A percentile compares a stretch with the other conserved stretches of the same genome.
These are phyloP conservation scores for Meira nashicola DNA, from an alignment of 1,284 basidiomycete genomes.

Conservation along the genomic window DNA sequence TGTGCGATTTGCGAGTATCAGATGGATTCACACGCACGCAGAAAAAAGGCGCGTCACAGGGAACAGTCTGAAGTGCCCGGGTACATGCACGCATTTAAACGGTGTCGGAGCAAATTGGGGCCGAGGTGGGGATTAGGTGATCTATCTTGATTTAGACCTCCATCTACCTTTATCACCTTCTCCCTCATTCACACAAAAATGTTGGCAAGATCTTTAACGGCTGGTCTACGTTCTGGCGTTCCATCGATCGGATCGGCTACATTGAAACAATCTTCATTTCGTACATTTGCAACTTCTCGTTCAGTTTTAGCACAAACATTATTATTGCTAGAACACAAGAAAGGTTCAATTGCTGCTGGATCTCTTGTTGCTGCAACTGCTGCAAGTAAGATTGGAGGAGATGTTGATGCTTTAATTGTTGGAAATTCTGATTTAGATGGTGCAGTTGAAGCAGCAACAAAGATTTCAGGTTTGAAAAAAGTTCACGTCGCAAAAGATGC, in stretches of 20 bases:
- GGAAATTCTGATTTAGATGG: conserved; percentile 68
- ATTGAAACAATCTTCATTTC: not conserved
- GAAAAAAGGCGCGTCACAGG: too few relatives aligned
- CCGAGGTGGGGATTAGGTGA: too few relatives aligned
- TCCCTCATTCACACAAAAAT: not conserved
- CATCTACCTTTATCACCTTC: not conserved
- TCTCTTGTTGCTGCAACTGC: conserved; percentile 87
- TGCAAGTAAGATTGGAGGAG: conserved; percentile 72
- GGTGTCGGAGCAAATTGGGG: too few relatives aligned
- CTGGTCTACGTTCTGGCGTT: not conserved
- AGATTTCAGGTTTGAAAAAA: conserved; percentile 58
- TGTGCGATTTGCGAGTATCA: too few relatives aligned
- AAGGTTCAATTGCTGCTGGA: conserved; percentile 73
- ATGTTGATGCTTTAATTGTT: conserved; percentile 81
- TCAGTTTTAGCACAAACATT: conserved; percentile 57
- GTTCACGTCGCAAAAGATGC: conserved; percentile 55
- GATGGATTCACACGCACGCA: too few relatives aligned
- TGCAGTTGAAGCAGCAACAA: conserved; percentile 66
- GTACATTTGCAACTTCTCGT: not conserved
- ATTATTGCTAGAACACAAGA: conserved; percentile 80
- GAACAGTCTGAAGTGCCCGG: too few relatives aligned
- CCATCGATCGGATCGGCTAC: not conserved
- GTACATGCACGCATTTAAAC: too few relatives aligned
- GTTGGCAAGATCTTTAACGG: not conserved
- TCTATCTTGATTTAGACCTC: too few relatives aligned